Evolutionary conservation across 768 basidiomycete species (phyloP).

Genomic region (Boletus subcaerulescens): DNA sequence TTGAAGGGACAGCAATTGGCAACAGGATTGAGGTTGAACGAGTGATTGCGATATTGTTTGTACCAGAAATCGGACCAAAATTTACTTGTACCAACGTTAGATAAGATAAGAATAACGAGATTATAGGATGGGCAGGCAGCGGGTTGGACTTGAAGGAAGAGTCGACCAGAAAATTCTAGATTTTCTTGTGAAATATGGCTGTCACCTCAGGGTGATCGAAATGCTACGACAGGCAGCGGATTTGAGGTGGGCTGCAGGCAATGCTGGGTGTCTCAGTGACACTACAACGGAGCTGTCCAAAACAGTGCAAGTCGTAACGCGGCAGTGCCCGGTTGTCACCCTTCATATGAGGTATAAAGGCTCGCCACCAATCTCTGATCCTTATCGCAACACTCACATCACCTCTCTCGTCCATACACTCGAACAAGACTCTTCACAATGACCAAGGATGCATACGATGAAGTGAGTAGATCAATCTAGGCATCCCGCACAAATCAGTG

Average conservation of each 20-base stretch:
- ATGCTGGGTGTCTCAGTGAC: no score
- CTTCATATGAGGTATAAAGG: constrained; percentile 12
- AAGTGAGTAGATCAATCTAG: constrained; percentile 14
- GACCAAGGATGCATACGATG: constrained; percentile 13
- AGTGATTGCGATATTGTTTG: not conserved
- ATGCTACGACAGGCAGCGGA: no score
- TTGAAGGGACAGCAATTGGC: no score
- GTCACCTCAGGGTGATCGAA: no score
- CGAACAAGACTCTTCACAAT: constrained; percentile 7
- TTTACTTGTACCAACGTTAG: not conserved
- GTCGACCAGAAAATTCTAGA: no score
- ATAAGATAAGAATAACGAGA: not conserved
- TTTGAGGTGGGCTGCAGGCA: no score
- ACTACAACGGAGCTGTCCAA: not conserved
- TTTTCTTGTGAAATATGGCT: no score
- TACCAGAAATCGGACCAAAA: not conserved
- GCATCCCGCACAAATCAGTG: not conserved
- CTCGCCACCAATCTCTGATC: constrained; percentile 1
- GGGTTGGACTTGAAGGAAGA: no score
- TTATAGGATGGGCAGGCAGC: no score
- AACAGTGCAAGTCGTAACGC: constrained; percentile 4
- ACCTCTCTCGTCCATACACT: not conserved
- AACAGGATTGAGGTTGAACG: no score
- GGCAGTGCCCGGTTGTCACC: not conserved
- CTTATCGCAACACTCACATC: constrained; percentile 1